phyloP scores from a whole-genome alignment of 2,329 filamentous ascomycete species.

The Arthrobotrys sphaeroides region DNA sequence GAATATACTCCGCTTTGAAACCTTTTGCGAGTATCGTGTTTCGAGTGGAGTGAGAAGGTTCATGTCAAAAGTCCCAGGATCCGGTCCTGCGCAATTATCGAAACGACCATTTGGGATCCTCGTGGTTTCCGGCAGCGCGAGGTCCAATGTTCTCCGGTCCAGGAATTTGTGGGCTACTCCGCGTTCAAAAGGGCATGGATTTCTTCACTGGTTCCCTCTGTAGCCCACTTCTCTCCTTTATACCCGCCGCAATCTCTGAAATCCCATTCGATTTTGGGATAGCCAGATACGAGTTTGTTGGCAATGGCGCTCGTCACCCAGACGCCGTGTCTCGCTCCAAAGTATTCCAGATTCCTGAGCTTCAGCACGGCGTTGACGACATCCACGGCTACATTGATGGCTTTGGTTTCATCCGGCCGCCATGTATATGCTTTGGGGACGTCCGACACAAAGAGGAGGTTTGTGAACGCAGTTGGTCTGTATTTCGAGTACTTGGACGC shows the following conservation, averaged over 20 bases:
- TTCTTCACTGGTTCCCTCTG: constrained; percentile 36
- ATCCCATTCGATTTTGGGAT: constrained; percentile 54
- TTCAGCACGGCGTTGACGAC: constrained; percentile 55
- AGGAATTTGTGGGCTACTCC: background rate
- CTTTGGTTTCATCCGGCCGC: constrained; percentile 56
- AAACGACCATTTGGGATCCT: background rate
- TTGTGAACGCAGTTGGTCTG: constrained; percentile 56
- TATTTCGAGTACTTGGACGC: constrained; percentile 50
- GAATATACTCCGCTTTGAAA: background rate
- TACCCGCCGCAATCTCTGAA: constrained; percentile 57
- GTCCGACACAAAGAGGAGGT: constrained; percentile 58
- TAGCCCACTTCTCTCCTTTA: constrained; percentile 54
- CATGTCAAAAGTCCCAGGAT: background rate
- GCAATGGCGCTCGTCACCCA: constrained; percentile 56
- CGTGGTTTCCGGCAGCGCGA: background rate
- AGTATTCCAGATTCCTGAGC: constrained; percentile 53
- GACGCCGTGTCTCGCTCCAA: constrained; percentile 55
- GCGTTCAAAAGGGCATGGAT: constrained; percentile 20
- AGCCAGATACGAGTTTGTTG: constrained; percentile 52
- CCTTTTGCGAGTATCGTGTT: background rate
- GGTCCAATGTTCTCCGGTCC: background rate
- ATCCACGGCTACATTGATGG: constrained; percentile 53
- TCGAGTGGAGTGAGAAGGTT: background rate
- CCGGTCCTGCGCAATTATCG: background rate
- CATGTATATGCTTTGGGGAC: constrained; percentile 58